Evolutionary conservation across 768 basidiomycete species (phyloP).

Genomic region (Tylopilus intermedius): DNA sequence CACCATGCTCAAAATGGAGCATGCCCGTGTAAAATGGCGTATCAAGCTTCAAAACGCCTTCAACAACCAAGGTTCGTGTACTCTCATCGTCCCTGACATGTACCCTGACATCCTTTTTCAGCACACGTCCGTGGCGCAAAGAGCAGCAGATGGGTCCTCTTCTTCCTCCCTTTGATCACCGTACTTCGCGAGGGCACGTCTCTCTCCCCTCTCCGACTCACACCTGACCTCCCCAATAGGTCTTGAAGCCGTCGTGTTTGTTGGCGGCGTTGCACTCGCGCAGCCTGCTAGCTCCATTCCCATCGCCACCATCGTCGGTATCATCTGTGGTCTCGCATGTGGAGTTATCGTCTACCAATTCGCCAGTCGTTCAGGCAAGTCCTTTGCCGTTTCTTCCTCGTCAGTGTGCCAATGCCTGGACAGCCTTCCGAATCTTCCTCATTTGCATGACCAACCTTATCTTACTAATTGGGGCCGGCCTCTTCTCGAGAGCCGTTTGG

Average conservation of each 20-base stretch:
- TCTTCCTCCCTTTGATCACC: constrained; percentile 86
- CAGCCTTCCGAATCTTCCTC: constrained; percentile 82
- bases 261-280: constrained; percentile 87
- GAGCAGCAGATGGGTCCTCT: constrained; percentile 79
- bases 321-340: constrained; percentile 68
- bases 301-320: constrained; percentile 81
- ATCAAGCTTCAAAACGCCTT: constrained; percentile 83
- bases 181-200: constrained; percentile 83
- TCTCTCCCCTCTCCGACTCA: no score
- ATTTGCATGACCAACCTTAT: constrained; percentile 88
- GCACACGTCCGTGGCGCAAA: constrained; percentile 45
- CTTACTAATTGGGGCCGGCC: constrained; percentile 89
- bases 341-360: constrained; percentile 80
- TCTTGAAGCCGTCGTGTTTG: constrained; percentile 89
- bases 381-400: background rate
- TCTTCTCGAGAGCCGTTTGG: constrained; percentile 78
- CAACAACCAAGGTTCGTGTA: constrained; percentile 45
- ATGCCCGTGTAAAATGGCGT: constrained; percentile 92
- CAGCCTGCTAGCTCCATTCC: constrained; percentile 82
- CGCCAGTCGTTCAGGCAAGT: constrained; percentile 65
- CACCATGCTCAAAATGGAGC: constrained; percentile 93
- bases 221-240: constrained; percentile 34
- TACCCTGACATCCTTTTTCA: constrained; percentile 4
- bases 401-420: background rate
- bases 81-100: background rate